Base-by-base conservation (phyloP, 495 filamentous ascomycete species). In the Aspergillus bertholletiae region DNA sequence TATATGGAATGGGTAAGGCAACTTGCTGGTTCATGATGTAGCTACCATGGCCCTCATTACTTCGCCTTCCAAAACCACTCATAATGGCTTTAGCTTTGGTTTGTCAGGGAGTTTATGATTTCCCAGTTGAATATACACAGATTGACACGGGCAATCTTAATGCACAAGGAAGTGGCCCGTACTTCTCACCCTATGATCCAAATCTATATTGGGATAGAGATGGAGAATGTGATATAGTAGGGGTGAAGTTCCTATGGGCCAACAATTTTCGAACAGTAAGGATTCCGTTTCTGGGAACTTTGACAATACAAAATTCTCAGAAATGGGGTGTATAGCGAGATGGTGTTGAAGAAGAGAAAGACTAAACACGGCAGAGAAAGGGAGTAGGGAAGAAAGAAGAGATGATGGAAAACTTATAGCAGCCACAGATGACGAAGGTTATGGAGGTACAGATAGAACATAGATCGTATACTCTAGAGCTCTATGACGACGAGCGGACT, bases 1-100 rank as follows among this genome's bases (percentile, higher is more conserved):
- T 66, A 50, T 73, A 72, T 17, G 63, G 61, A 27, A 65, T 54
- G 26, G 70, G 66, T 8, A 69, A 54, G n/a, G 68, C 57, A 50
- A 72, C 58, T 41, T 70, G 70, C 17, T 69, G 71, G 27, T 69
- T 72, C 56, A 76, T 65, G 45, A 71, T 59, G 60, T 74, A 76
- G 37, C 55, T 59, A 32, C 73, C 73, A 27, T 63, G 65, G 20
- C 62, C 63, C 34, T 74, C 73, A 55, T 64, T 65, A 32, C 51
- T 57, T 49, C 71, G 71, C 48, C 67, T 73, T 53, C 65, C 61
- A 55, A 67, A 74, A 44, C 62, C 70, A 58, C 68, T 70, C 73
- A 74, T 76, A 28, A 30, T 67, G 55, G 0, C 20, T 17, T 39
- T 51, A 23, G 11, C 27, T 32, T 35, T 2, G 18, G 28, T 17